Percentiles rank a stretch among this genome's conserved stretches.
These are phyloP conservation scores for Platanthera zijinensis DNA, from an alignment of 106 monocot species.

Conservation along the genomic window DNA sequence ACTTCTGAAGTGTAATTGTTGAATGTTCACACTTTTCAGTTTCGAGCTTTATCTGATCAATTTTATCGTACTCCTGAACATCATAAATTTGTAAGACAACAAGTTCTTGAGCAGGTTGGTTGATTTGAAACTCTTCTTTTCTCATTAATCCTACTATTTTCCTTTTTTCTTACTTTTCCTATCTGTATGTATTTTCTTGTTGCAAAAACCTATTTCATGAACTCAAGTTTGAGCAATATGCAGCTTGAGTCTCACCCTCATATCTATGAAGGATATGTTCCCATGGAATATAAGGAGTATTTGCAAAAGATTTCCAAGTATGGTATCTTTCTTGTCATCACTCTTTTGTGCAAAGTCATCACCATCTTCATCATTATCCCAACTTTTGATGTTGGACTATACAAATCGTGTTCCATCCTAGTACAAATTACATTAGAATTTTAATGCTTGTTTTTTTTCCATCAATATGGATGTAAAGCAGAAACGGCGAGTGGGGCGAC, in stretches of 20 bases:
- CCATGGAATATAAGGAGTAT: conserved; percentile 80
- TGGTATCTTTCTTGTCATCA: neutral
- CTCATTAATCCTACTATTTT: neutral
- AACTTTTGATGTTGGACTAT: neutral
- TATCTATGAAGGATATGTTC: conserved; percentile 81
- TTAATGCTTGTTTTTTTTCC: conserved; percentile 7
- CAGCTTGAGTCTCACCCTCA: conserved; percentile 69
- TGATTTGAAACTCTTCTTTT: neutral
- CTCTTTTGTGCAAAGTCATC: neutral
- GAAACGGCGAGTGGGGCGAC: conserved; percentile 90
- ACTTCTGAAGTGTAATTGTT: neutral
- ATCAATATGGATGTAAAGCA: conserved; percentile 13
- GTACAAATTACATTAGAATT: neutral
- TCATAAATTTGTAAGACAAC: conserved; percentile 72
- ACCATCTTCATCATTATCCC: neutral
- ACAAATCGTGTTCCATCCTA: neutral
- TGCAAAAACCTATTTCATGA: conserved; percentile 5
- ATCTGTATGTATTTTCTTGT: neutral
- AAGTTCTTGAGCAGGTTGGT: conserved; percentile 73
- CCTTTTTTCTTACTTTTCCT: neutral
- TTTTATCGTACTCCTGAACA: conserved; percentile 70
- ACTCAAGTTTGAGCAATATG: conserved; percentile 9
- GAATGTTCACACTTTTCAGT: conserved; percentile 27
- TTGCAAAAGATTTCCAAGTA: conserved; percentile 58
- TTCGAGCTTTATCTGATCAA: conserved; percentile 82